These are phyloP conservation scores for Pseudoturritis turrita DNA, from an alignment of 345 rosid genomes.

Conservation along the genomic window DNA sequence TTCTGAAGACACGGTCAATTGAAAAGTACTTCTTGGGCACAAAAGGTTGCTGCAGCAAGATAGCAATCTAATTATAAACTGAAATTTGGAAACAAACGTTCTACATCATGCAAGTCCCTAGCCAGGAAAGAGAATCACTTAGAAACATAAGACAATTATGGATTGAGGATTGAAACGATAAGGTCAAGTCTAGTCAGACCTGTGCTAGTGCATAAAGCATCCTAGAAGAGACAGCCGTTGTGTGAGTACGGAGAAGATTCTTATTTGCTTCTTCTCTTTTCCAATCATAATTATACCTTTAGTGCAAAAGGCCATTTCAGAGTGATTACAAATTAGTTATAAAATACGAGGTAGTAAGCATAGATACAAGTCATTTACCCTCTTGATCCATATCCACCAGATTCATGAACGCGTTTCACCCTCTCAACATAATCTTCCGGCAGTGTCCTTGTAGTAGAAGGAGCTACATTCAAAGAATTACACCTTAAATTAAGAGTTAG, in stretches of 20 bases:
- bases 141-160: background rate
- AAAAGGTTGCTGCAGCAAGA: conserved; percentile 46
- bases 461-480: conserved; percentile 39
- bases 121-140: background rate
- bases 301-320: background rate
- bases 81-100: background rate
- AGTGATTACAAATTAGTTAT: background rate
- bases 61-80: background rate
- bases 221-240: conserved; percentile 80
- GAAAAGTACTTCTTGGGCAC: conserved; percentile 87
- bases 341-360: background rate
- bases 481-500: background rate
- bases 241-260: conserved; percentile 85
- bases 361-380: conserved; percentile 40
- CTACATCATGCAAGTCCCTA: background rate
- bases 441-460: conserved; percentile 60
- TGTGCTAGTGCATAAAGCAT: conserved; percentile 81
- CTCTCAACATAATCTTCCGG: conserved; percentile 82
- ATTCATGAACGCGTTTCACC: conserved; percentile 67
- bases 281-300: conserved; percentile 86
- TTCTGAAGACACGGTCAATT: conserved; percentile 95
- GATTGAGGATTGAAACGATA: background rate
- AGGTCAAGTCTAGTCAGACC: conserved; percentile 33
- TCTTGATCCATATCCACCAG: conserved; percentile 84
- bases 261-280: conserved; percentile 94